Percentiles rank a stretch among this genome's conserved stretches.
These are phyloP conservation scores for Scheffersomyces titani DNA, from an alignment of 1,139 yeast species.

Conservation along the genomic window DNA sequence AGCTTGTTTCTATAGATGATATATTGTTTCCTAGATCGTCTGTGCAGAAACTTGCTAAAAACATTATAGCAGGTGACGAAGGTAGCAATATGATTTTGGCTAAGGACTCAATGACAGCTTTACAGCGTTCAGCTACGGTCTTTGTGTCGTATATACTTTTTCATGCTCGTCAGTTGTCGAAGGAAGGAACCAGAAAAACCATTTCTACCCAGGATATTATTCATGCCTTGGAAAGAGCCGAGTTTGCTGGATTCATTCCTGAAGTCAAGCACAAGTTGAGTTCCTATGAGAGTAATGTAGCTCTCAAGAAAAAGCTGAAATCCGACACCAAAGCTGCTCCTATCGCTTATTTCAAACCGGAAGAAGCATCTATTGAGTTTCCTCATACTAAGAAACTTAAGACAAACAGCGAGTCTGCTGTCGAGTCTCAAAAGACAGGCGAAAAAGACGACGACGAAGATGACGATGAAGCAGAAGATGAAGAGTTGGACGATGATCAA, in stretches of 20 bases:
- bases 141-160: conserved; percentile 68
- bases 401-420: conserved; percentile 19
- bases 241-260: conserved; percentile 56
- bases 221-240: conserved; percentile 57
- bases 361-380: conserved; percentile 18
- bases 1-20: conserved; percentile 65
- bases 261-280: conserved; percentile 52
- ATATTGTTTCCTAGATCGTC: conserved; percentile 68
- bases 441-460: conserved; percentile 20
- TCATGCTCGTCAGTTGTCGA: conserved; percentile 59
- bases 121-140: conserved; percentile 73
- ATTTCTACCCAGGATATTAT: conserved; percentile 68
- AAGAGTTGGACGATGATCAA: conserved; percentile 16
- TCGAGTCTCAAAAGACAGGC: conserved; percentile 20
- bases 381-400: conserved; percentile 23
- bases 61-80: conserved; percentile 22
- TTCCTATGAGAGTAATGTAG: conserved; percentile 41
- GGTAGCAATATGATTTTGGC: conserved; percentile 45
- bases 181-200: conserved; percentile 55
- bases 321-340: conserved; percentile 11
- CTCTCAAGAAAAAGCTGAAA: conserved; percentile 40
- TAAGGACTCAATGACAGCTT: conserved; percentile 65
- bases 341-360: conserved; percentile 9
- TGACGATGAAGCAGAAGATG: conserved; percentile 13
- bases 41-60: conserved; percentile 58